Evolutionary conservation across 148 eudicot genomes (phyloP), one percentile per base, ranked within the genome.

Genomic region (Fagopyrum esculentum): DNA sequence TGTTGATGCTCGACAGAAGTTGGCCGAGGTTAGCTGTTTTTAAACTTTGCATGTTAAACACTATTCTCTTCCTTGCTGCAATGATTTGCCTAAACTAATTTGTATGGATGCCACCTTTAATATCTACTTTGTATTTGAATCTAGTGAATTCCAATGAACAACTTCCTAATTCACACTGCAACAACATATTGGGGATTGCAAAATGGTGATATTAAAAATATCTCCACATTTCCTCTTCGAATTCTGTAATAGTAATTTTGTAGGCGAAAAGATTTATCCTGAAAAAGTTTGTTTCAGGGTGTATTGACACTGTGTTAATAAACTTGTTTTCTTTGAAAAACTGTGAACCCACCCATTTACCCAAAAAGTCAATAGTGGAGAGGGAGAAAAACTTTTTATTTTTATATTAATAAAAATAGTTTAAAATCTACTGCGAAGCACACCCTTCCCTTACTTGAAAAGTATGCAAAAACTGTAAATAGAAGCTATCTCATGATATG

Each of bases 1-100:
- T 70, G 87, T 85, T 83, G 98, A 92, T 83, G 91, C 99, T 72
- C 79, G 87, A 15, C 93, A 89, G 78, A 87, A 87, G 78, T 75
- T 96, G 83, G 87, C 79, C 4, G 89, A 92, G 97, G 99, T 96
- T 52, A 74, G 85, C 72, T 30, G 46, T 66, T 15, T 15, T 6
- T 40, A 35, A 66, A 66, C 9, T 43, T 30, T 30, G 69, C n/a
- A 29, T 63, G 69, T 35, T 35, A 4, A 63, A 29, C n/a, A 35
- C 12, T 63, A 45, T 12, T 29, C 69, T 40, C 71, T 29, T 61
- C 68, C 68, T 40, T 40, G n/a, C 45, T 66, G 71, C 16, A 40
- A 9, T 64, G 47, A 40, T 40, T 40, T 43, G 46, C 47, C 19
- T 6, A 63, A 61, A 63, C 26, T 9, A 29, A 8, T 60, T 19